Evolutionary conservation across 805 yeast species (phyloP).

Genomic region (Vanderwaltozyma verrucispora): DNA sequence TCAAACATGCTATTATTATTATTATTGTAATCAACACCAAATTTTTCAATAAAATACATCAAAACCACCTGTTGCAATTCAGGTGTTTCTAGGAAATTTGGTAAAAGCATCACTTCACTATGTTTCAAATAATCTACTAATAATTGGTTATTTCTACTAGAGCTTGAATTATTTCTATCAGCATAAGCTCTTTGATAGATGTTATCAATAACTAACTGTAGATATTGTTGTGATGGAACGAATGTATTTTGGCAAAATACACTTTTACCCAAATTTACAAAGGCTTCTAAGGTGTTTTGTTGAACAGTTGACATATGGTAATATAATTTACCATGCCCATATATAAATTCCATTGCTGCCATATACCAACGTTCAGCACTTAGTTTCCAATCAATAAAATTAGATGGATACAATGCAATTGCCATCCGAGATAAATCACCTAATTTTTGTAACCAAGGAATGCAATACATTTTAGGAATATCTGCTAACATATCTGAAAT

Average conservation of each 20-base stretch:
- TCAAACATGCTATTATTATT: slow-evolving; percentile 44
- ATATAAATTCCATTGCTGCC: slow-evolving; percentile 59
- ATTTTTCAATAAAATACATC: slow-evolving; percentile 48
- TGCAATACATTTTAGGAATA: slow-evolving; percentile 26
- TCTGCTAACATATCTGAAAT: slow-evolving; percentile 34
- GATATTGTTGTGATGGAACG: slow-evolving; percentile 71
- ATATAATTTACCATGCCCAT: slow-evolving; percentile 77
- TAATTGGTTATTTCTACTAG: slow-evolving; percentile 4
- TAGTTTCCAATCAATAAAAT: slow-evolving; percentile 76
- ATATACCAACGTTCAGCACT: slow-evolving; percentile 80
- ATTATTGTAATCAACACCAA: slow-evolving; percentile 58
- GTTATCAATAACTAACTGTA: slow-evolving; percentile 68
- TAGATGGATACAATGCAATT: slow-evolving; percentile 69
- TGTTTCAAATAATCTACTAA: slow-evolving; percentile 36
- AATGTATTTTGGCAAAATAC: slow-evolving; percentile 75
- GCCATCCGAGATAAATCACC: slow-evolving; percentile 87
- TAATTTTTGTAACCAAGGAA: slow-evolving; percentile 67
- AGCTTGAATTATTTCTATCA: slow-evolving; percentile 21
- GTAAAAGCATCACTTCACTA: slow-evolving; percentile 55
- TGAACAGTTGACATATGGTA: slow-evolving; percentile 86
- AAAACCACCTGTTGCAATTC: slow-evolving; percentile 52
- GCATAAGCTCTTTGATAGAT: slow-evolving; percentile 47
- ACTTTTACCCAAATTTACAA: slow-evolving; percentile 68
- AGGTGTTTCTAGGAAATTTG: slow-evolving; percentile 43
- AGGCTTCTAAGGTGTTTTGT: slow-evolving; percentile 56